phyloP scores from a whole-genome alignment of 768 basidiomycete species.

The Lepiota brunneoincarnata region DNA sequence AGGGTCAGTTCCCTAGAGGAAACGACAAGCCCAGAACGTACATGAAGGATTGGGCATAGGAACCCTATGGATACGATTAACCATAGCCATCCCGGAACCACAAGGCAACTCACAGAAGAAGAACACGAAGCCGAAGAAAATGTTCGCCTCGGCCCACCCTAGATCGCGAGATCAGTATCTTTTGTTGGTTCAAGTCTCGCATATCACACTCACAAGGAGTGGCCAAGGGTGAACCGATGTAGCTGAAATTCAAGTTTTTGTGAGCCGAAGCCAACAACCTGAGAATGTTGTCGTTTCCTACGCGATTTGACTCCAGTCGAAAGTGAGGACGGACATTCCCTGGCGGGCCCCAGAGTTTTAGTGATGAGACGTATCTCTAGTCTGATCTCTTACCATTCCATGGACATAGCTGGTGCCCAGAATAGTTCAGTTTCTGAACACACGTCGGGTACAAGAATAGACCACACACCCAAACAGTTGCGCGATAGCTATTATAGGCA shows the following conservation, averaged over 20 bases:
- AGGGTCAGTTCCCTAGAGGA: background rate
- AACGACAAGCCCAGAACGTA: slow-evolving; percentile 18
- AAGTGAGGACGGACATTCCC: slow-evolving; percentile 45
- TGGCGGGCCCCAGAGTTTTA: slow-evolving; percentile 25
- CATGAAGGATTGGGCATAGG: slow-evolving; percentile 55
- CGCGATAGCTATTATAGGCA: slow-evolving; percentile 31
- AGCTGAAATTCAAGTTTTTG: slow-evolving; percentile 17
- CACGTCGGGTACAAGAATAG: background rate
- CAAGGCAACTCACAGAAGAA: slow-evolving; percentile 51
- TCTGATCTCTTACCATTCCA: slow-evolving; percentile 37
- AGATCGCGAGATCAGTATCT: slow-evolving; percentile 10
- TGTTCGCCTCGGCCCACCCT: slow-evolving; percentile 75
- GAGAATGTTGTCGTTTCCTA: slow-evolving; percentile 26
- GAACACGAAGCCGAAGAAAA: slow-evolving; percentile 55
- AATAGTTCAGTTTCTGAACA: background rate
- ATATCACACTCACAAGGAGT: slow-evolving; percentile 32
- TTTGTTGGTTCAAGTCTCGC: background rate
- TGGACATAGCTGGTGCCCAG: slow-evolving; percentile 32
- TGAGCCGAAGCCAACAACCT: background rate
- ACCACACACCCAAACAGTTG: slow-evolving; percentile 43
- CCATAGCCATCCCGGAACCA: background rate
- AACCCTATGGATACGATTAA: slow-evolving; percentile 35
- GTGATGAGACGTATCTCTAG: slow-evolving; percentile 8
- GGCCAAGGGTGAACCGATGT: slow-evolving; percentile 52
- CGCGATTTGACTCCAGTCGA: slow-evolving; percentile 62